A percentile compares a stretch with the other conserved stretches of the same genome.
These are phyloP conservation scores for Chlorella sp. DNA, from an alignment of 139 green algal genomes.

Conservation along the genomic window DNA sequence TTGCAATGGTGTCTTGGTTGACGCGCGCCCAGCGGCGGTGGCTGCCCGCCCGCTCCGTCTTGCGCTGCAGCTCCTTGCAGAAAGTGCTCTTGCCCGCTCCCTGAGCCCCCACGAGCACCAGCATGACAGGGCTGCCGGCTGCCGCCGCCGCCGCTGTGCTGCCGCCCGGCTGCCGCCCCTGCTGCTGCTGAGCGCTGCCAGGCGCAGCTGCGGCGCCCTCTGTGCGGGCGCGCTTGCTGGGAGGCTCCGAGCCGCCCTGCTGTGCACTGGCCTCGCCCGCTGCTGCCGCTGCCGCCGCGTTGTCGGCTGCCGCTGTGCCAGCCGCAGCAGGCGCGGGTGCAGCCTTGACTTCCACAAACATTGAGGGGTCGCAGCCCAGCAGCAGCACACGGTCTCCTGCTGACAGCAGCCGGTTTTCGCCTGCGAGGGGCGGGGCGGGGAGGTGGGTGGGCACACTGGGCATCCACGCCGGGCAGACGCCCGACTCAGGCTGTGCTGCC, in stretches of 20 bases:
- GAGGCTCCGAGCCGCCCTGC: neutral
- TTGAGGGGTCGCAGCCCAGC: slow-evolving; percentile 5
- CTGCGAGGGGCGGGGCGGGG: neutral
- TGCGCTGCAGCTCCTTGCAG: slow-evolving; percentile 31
- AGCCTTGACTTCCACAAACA: neutral
- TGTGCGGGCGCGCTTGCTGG: neutral
- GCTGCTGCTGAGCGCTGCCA: neutral
- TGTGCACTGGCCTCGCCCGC: neutral
- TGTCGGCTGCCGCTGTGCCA: neutral
- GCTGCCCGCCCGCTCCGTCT: neutral
- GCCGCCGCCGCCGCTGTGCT: neutral
- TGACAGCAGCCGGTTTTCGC: neutral
- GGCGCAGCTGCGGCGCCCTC: neutral
- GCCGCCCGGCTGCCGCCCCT: neutral
- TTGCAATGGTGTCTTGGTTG: slow-evolving; percentile 63
- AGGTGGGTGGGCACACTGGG: neutral
- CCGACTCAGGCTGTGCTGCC: too few relatives aligned
- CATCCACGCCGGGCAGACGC: too few relatives aligned
- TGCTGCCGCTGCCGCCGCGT: neutral
- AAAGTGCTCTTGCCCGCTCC: slow-evolving; percentile 79
- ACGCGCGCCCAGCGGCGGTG: slow-evolving; percentile 46
- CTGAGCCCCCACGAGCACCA: slow-evolving; percentile 50
- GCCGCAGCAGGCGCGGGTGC: neutral
- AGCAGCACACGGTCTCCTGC: slow-evolving; percentile 24
- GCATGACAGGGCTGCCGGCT: slow-evolving; percentile 25